phyloP scores from a whole-genome alignment of 148 eudicot genomes.

The Arbutus unedo region DNA sequence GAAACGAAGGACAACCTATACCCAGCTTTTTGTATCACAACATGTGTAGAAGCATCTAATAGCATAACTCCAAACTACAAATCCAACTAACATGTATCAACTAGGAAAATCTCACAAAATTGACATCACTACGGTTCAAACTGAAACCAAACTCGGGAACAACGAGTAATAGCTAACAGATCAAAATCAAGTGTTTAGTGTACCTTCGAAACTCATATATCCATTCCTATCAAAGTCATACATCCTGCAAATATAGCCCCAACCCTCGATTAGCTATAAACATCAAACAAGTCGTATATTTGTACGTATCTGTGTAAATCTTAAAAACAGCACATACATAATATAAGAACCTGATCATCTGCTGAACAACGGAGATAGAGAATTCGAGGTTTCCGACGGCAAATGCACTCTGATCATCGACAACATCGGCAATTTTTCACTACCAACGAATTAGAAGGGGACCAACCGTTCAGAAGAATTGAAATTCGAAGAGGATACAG shows the following conservation, averaged over 20 bases:
- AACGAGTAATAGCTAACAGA: not conserved
- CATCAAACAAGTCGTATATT: not conserved
- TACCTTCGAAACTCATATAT: slow-evolving; percentile 90
- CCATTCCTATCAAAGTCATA: slow-evolving; percentile 86
- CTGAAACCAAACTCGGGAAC: not conserved
- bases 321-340: not conserved
- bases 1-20: not conserved
- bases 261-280: not conserved
- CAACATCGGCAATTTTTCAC: not conserved
- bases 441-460: not conserved
- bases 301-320: not conserved
- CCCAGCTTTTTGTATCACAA: not conserved
- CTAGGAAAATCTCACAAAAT: not conserved
- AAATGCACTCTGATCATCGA: slow-evolving; percentile 54
- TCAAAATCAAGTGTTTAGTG: not conserved
- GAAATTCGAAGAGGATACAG: slow-evolving; percentile 1
- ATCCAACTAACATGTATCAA: not conserved
- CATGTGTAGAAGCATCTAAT: not conserved
- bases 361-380: slow-evolving; percentile 76
- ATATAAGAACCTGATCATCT: slow-evolving; percentile 74
- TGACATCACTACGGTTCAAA: not conserved
- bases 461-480: not conserved
- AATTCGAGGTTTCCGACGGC: slow-evolving; percentile 78
- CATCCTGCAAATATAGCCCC: slow-evolving; percentile 52
- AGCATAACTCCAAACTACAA: not conserved